Percentiles rank a stretch among this genome's conserved stretches.
Evolutionary conservation across 2,329 filamentous ascomycete species (phyloP).

Genomic region (Pleurostoma richardsiae): DNA sequence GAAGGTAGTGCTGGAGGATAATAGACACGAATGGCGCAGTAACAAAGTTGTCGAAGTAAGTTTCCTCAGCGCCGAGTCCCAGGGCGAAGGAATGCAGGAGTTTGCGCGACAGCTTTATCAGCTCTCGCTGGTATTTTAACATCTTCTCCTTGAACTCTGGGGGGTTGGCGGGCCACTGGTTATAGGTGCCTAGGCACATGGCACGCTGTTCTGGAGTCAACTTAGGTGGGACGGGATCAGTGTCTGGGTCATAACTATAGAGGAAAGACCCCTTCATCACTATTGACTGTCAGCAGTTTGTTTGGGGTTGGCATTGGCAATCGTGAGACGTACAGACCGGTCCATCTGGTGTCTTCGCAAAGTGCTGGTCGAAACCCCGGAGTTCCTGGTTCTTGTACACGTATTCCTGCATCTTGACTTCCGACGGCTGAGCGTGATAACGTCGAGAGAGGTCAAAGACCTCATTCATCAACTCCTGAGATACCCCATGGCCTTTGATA

Average conservation of each 20-base stretch:
- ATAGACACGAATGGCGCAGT: slow-evolving; percentile 28
- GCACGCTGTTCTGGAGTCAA: background rate
- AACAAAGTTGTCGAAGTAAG: slow-evolving; percentile 12
- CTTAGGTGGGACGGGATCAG: background rate
- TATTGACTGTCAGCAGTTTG: background rate
- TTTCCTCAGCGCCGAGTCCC: slow-evolving; percentile 12
- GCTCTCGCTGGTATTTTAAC: slow-evolving; percentile 14
- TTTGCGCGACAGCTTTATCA: slow-evolving; percentile 13
- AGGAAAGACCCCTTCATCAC: background rate
- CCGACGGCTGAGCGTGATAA: slow-evolving; percentile 34
- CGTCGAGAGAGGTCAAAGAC: slow-evolving; percentile 30
- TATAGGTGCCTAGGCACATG: background rate
- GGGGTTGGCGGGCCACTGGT: slow-evolving; percentile 6
- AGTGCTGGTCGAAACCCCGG: background rate
- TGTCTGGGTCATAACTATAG: background rate
- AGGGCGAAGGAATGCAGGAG: slow-evolving; percentile 15
- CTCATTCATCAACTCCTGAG: slow-evolving; percentile 18
- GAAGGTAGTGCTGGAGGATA: slow-evolving; percentile 32
- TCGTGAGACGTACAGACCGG: slow-evolving; percentile 23
- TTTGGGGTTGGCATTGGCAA: background rate
- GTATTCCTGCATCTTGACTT: slow-evolving; percentile 41
- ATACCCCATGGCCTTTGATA: slow-evolving; percentile 18
- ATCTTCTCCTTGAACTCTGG: slow-evolving; percentile 13
- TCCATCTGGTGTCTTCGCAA: slow-evolving; percentile 16
- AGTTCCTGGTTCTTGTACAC: background rate